These are phyloP conservation scores for Lasiodiplodia sp. DNA, from an alignment of 2,329 filamentous ascomycete genomes.

Conservation along the genomic window DNA sequence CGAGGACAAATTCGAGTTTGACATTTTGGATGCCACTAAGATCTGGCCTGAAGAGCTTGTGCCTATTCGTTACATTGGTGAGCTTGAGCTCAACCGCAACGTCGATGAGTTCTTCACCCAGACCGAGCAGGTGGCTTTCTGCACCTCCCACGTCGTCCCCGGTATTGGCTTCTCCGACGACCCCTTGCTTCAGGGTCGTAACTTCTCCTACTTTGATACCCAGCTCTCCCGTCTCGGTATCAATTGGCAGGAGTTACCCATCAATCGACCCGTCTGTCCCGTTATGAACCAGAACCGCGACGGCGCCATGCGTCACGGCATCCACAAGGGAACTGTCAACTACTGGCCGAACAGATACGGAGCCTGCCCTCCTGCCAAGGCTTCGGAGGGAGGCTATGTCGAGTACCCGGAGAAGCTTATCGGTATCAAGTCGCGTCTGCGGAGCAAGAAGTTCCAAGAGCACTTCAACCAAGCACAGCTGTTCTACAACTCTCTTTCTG, in stretches of 20 bases:
- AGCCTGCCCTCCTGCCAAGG: conserved; percentile 66
- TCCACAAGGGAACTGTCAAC: conserved; percentile 75
- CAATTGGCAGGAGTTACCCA: conserved; percentile 79
- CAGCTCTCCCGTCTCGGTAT: conserved; percentile 73
- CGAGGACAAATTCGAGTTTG: conserved; percentile 82
- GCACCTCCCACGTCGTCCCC: conserved; percentile 78
- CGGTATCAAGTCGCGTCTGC: conserved; percentile 74
- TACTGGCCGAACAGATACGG: conserved; percentile 81
- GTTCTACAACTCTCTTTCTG: conserved; percentile 79
- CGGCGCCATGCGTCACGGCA: conserved; percentile 74
- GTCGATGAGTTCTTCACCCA: conserved; percentile 83
- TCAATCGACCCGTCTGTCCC: conserved; percentile 77
- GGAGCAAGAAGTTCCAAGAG: conserved; percentile 77
- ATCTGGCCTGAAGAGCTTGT: conserved; percentile 82
- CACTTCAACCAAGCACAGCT: conserved; percentile 80
- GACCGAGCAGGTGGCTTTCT: conserved; percentile 84
- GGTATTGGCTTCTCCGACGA: conserved; percentile 81
- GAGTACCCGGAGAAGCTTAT: conserved; percentile 71
- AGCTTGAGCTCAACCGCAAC: conserved; percentile 80
- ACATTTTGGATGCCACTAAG: conserved; percentile 85
- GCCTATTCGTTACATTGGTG: conserved; percentile 78
- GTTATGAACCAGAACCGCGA: conserved; percentile 81
- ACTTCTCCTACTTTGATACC: conserved; percentile 72
- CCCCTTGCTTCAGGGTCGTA: conserved; percentile 75
- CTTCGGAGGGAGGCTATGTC: conserved; percentile 70